phyloP scores from a whole-genome alignment of 164 flowering plant genomes.

The Hamamelis virginiana region DNA sequence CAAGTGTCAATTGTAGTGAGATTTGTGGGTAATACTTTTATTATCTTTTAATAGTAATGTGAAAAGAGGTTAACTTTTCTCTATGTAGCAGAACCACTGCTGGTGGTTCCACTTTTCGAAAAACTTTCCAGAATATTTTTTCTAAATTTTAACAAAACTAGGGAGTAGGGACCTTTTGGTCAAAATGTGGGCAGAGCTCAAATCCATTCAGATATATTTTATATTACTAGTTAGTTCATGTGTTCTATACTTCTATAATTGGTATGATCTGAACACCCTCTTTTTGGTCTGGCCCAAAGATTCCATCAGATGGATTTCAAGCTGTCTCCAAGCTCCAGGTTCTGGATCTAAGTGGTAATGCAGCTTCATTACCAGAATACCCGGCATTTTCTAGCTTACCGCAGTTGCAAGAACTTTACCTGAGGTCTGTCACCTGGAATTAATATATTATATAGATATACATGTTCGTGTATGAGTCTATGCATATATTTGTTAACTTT shows the following conservation, averaged over 20 bases:
- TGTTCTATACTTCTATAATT: not conserved
- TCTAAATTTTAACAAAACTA: no score
- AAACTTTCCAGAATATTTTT: no score
- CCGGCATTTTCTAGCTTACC: conserved; percentile 62
- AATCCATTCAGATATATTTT: no score
- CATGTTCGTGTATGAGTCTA: not conserved
- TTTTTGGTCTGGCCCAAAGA: conserved; percentile 36
- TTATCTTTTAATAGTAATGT: no score
- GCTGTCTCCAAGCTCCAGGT: conserved; percentile 66
- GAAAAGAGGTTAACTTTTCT: no score
- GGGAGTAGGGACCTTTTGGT: no score
- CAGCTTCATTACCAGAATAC: conserved; percentile 52
- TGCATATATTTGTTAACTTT: not conserved
- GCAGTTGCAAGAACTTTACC: conserved; percentile 81
- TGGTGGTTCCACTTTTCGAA: no score
- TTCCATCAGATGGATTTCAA: conserved; percentile 77
- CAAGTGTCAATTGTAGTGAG: not conserved
- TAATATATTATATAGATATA: not conserved
- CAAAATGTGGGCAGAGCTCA: no score
- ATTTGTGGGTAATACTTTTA: not conserved
- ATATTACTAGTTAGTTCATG: no score
- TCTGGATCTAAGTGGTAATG: conserved; percentile 84
- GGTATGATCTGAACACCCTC: not conserved
- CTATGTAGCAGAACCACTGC: no score
- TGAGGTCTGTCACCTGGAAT: conserved; percentile 51